Evolutionary conservation across 768 basidiomycete genomes (phyloP).

Genomic region (Boletus bicolor): DNA sequence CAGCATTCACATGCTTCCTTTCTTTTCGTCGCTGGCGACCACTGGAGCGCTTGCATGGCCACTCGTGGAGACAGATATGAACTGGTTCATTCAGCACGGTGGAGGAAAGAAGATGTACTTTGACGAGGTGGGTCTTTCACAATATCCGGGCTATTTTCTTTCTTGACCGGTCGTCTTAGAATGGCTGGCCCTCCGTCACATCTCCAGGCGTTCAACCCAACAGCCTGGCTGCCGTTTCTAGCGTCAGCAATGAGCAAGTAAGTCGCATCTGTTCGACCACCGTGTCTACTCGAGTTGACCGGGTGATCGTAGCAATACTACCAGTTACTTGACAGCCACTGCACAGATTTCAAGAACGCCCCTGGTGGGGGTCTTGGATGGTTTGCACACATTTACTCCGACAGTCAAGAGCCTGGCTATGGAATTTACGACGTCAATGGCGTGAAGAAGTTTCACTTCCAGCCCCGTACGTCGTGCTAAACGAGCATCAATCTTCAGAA

Average conservation of each 20-base stretch:
- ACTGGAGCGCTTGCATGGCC: constrained; percentile 62
- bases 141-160: not conserved
- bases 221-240: constrained; percentile 55
- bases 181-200: constrained; percentile 73
- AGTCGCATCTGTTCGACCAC: constrained; percentile 12
- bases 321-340: constrained; percentile 59
- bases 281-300: not conserved
- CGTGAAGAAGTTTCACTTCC: constrained; percentile 58
- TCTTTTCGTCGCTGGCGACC: constrained; percentile 41
- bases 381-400: constrained; percentile 81
- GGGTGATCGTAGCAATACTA: constrained; percentile 45
- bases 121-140: constrained; percentile 48
- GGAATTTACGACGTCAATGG: constrained; percentile 56
- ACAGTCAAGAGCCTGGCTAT: constrained; percentile 63
- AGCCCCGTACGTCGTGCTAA: constrained; percentile 60
- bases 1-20: constrained; percentile 69
- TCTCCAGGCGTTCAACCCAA: constrained; percentile 63
- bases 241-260: constrained; percentile 61
- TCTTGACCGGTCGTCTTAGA: constrained; percentile 39
- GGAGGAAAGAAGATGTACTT: constrained; percentile 73
- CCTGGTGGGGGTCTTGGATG: constrained; percentile 67
- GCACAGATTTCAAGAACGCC: constrained; percentile 57
- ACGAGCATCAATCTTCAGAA: not conserved
- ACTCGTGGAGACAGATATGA: constrained; percentile 51
- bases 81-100: constrained; percentile 66